phyloP scores from a whole-genome alignment of 257 asterid genomes.

The Solanum peruvianum region DNA sequence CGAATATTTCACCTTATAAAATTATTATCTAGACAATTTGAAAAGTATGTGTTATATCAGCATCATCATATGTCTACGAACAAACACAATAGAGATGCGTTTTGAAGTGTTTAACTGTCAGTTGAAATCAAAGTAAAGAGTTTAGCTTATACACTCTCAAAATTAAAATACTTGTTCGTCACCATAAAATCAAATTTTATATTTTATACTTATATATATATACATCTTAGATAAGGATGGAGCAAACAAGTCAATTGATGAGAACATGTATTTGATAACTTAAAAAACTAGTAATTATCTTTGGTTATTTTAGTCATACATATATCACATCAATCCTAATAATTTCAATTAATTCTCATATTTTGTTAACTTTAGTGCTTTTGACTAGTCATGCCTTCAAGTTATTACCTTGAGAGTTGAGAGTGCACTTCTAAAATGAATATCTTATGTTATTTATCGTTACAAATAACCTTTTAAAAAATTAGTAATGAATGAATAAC shows the following conservation, averaged over 20 bases:
- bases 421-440: background rate
- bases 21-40: no score
- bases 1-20: no score
- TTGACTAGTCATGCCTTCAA: background rate
- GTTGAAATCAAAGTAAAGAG: fast-evolving
- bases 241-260: background rate
- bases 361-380: background rate
- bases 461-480: no score
- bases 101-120: no score
- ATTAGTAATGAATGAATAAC: no score
- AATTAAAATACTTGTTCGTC: no score
- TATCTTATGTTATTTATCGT: no score
- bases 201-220: no score
- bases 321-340: background rate
- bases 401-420: background rate
- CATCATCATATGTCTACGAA: no score
- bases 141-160: no score
- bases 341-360: background rate
- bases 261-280: background rate
- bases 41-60: no score
- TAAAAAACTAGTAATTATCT: background rate
- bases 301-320: background rate
- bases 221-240: background rate
- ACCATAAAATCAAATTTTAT: no score
- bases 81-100: fast-evolving